These are phyloP conservation scores for Eleusine coracana DNA, from an alignment of 176 grass and related monocot genomes.

Conservation along the genomic window DNA sequence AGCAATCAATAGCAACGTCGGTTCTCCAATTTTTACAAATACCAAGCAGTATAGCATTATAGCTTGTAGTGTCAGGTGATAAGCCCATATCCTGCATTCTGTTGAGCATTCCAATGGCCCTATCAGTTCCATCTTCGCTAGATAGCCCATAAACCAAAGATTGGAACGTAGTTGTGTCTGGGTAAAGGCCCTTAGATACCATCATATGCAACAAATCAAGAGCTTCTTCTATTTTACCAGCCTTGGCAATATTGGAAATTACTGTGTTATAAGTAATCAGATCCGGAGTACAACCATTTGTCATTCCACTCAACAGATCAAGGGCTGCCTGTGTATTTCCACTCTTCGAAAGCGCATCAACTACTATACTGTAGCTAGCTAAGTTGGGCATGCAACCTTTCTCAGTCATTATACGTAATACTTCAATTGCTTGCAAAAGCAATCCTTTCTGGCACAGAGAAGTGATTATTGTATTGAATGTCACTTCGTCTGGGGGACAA, in stretches of 20 bases:
- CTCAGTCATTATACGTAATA: constrained; percentile 38
- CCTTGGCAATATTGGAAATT: constrained; percentile 45
- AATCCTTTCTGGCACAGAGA: constrained; percentile 44
- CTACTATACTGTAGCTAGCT: constrained; percentile 28
- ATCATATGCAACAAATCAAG: constrained; percentile 56
- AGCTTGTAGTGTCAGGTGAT: constrained; percentile 46
- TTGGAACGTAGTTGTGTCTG: constrained; percentile 52
- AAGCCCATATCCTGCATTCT: constrained; percentile 55
- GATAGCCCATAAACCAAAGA: constrained; percentile 47
- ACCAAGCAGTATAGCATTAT: constrained; percentile 54
- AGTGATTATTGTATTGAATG: constrained; percentile 29
- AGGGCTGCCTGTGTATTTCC: constrained; percentile 18
- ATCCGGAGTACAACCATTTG: constrained; percentile 5
- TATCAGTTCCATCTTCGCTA: constrained; percentile 40
- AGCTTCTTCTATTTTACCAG: constrained; percentile 47
- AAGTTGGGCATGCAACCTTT: constrained; percentile 37
- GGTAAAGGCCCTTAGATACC: constrained; percentile 38
- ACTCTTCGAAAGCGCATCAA: constrained; percentile 38
- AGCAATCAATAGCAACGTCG: constrained; percentile 52
- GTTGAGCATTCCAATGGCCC: constrained; percentile 42
- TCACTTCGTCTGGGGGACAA: constrained; percentile 31
- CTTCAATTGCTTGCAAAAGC: constrained; percentile 35
- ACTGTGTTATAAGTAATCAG: constrained; percentile 52
- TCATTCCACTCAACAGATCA: constrained; percentile 14
- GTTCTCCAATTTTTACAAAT: constrained; percentile 53